Evolutionary conservation across 1,284 basidiomycete genomes (phyloP).

Genomic region (Heterobasidion occidentale): DNA sequence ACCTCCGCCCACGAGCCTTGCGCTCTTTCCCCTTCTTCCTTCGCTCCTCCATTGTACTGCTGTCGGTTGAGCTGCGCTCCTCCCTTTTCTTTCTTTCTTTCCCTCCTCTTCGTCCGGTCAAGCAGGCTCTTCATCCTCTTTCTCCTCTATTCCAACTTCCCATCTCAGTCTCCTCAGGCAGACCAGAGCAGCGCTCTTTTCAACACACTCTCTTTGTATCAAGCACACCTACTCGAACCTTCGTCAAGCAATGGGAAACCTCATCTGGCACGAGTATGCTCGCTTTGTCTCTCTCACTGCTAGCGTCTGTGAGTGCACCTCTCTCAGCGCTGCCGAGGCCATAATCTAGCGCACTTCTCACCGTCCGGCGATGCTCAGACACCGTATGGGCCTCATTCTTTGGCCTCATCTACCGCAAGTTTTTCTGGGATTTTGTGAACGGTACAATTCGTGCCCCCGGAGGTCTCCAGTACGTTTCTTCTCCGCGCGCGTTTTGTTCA

Average conservation of each 20-base stretch:
- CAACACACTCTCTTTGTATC: constrained; percentile 11
- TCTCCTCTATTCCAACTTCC: background rate
- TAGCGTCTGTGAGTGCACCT: constrained; percentile 56
- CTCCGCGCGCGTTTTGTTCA: background rate
- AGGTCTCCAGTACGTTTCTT: constrained; percentile 65
- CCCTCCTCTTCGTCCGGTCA: constrained; percentile 4
- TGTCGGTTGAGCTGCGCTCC: constrained; percentile 48
- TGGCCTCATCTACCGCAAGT: constrained; percentile 79
- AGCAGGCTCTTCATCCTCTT: constrained; percentile 1
- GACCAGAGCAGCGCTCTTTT: constrained; percentile 23
- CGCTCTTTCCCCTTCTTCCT: background rate
- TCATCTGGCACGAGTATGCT: constrained; percentile 78
- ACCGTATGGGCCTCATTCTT: constrained; percentile 74
- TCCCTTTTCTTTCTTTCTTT: constrained; percentile 20
- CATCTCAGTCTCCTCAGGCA: constrained; percentile 3
- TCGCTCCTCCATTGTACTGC: constrained; percentile 11
- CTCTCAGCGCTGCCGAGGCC: background rate
- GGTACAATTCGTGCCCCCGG: constrained; percentile 67
- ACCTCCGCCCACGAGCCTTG: background rate
- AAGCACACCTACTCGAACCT: background rate
- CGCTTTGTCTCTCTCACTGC: constrained; percentile 68
- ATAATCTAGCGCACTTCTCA: background rate
- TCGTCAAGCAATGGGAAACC: constrained; percentile 57
- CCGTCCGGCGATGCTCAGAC: constrained; percentile 34
- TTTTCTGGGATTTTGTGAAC: constrained; percentile 82